phyloP scores from a whole-genome alignment of 306 rosid species.

The Parietaria judaica region DNA sequence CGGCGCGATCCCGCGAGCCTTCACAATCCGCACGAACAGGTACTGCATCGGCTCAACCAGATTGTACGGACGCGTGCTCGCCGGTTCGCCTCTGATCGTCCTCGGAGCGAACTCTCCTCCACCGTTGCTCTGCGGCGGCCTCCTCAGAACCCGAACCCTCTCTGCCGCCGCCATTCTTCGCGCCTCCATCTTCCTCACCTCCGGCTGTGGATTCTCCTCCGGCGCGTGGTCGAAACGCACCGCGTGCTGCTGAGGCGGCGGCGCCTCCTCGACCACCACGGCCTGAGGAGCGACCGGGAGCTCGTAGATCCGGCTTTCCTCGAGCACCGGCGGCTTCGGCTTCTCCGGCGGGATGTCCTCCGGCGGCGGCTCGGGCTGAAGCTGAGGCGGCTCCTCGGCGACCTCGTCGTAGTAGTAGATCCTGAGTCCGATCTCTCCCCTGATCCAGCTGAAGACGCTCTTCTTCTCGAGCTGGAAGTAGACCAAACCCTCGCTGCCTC shows the following conservation, averaged over 20 bases:
- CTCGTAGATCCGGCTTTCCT: conserved; percentile 48
- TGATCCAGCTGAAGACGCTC: conserved; percentile 80
- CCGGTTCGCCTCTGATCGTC: conserved; percentile 23
- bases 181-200: conserved; percentile 63
- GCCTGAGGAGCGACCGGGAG: conserved; percentile 40
- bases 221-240: conserved; percentile 46
- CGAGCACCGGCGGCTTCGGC: conserved; percentile 30
- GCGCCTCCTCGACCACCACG: conserved; percentile 46
- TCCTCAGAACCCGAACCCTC: conserved; percentile 46
- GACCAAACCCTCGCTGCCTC: conserved; percentile 66
- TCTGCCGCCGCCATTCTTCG: conserved; percentile 34
- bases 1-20: conserved; percentile 57
- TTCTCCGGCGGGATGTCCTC: conserved; percentile 36
- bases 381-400: conserved; percentile 28
- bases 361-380: conserved; percentile 22
- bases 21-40: conserved; percentile 57
- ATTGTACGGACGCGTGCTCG: conserved; percentile 57
- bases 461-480: conserved; percentile 71
- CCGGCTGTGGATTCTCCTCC: conserved; percentile 24
- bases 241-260: conserved; percentile 31
- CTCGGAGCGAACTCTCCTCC: conserved; percentile 56
- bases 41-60: conserved; percentile 93
- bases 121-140: conserved; percentile 23
- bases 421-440: conserved; percentile 69
- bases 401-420: conserved; percentile 61